Percentiles rank a stretch among this genome's conserved stretches.
Conservation (phyloP, 2,329 filamentous ascomycete species). For the Aspergillus amoenus region DNA sequence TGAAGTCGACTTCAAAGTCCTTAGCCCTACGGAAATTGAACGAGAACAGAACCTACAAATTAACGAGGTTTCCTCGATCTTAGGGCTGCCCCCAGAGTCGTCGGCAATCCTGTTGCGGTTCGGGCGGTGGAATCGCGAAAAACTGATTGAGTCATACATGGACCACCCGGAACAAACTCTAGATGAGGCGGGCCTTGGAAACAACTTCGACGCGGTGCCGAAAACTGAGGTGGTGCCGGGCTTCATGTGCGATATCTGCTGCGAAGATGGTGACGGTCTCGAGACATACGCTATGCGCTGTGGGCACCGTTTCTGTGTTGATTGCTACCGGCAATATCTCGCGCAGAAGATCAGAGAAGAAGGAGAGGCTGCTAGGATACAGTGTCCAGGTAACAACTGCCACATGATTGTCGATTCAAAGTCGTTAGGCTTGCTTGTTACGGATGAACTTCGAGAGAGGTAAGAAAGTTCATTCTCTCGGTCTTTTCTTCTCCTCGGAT, state of each 20-base stretch:
- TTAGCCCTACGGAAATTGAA: conserved; percentile 77
- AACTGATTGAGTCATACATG: conserved; percentile 94
- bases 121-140: conserved; percentile 95
- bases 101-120: conserved; percentile 86
- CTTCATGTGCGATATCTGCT: conserved; percentile 95
- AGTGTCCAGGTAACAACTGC: conserved; percentile 86
- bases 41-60: conserved; percentile 82
- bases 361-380: conserved; percentile 90
- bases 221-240: conserved; percentile 69
- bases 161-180: conserved; percentile 76
- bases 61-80: conserved; percentile 84
- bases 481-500: not conserved
- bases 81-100: conserved; percentile 85
- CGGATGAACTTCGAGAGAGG: conserved; percentile 56
- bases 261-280: conserved; percentile 76
- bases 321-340: conserved; percentile 90
- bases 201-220: conserved; percentile 60
- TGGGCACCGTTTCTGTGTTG: conserved; percentile 86
- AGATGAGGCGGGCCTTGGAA: conserved; percentile 78
- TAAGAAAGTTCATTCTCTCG: conserved; percentile 30
- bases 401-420: conserved; percentile 87
- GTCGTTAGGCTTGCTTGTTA: conserved; percentile 75
- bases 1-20: conserved; percentile 81
- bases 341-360: conserved; percentile 92
- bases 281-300: conserved; percentile 93